These are phyloP conservation scores for Penicillium ochrochloron DNA, from an alignment of 495 filamentous ascomycete species.

Conservation along the genomic window DNA sequence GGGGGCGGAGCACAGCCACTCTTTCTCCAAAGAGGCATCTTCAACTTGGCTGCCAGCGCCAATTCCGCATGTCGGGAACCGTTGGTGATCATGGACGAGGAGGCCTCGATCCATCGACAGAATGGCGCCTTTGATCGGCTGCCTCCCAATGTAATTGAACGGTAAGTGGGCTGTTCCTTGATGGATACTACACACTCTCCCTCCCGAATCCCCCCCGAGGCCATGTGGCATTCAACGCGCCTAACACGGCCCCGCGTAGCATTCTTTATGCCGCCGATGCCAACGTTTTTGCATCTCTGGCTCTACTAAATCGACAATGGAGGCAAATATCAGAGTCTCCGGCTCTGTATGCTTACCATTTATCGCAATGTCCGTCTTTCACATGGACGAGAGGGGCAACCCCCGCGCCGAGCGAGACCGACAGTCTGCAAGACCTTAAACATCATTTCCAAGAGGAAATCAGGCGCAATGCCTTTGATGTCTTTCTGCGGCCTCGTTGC, in stretches of 20 bases:
- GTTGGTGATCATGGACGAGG: slow-evolving; percentile 36
- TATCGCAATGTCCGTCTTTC: slow-evolving; percentile 72
- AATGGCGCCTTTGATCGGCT: slow-evolving; percentile 29
- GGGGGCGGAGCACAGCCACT: slow-evolving; percentile 32
- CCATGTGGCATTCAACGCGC: slow-evolving; percentile 22
- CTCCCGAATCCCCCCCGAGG: not conserved
- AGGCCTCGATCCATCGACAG: slow-evolving; percentile 23
- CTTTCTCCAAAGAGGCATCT: slow-evolving; percentile 19
- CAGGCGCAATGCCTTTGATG: slow-evolving; percentile 80
- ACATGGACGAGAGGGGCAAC: slow-evolving; percentile 55
- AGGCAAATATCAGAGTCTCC: slow-evolving; percentile 70
- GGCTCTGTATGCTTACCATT: slow-evolving; percentile 75
- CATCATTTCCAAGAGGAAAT: slow-evolving; percentile 70
- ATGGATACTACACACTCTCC: not conserved
- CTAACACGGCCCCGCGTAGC: slow-evolving; percentile 47
- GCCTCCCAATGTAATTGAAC: slow-evolving; percentile 35
- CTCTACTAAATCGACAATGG: slow-evolving; percentile 83
- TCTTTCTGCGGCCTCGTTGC: slow-evolving; percentile 69
- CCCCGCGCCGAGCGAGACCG: slow-evolving; percentile 49
- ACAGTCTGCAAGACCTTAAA: slow-evolving; percentile 64
- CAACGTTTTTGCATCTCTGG: slow-evolving; percentile 79
- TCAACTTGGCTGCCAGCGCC: slow-evolving; percentile 19
- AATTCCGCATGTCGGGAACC: slow-evolving; percentile 29
- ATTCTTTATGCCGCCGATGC: slow-evolving; percentile 77
- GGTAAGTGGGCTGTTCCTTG: slow-evolving; percentile 25